Evolutionary conservation across 176 grass and related monocot genomes (phyloP).

Genomic region (Pharus latifolius): DNA sequence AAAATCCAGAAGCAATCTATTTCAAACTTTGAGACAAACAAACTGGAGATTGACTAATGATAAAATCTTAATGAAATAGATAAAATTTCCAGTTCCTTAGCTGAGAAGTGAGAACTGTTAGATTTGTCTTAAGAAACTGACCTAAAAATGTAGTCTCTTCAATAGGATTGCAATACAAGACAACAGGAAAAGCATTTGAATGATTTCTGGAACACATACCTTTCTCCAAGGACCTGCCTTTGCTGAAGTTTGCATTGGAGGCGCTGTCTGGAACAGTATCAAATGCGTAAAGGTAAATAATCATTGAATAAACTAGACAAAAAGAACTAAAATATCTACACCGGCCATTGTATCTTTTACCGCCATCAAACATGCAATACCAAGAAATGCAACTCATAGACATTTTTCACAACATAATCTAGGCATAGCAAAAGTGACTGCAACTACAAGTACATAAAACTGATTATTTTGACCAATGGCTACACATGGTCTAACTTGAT

Average conservation of each 20-base stretch:
- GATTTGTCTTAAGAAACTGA: too few species aligned
- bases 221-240: slow-evolving; percentile 88
- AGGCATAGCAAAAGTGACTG: neutral
- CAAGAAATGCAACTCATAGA: neutral
- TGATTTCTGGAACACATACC: slow-evolving; percentile 25
- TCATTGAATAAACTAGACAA: slow-evolving; percentile 1
- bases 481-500: neutral
- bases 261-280: slow-evolving; percentile 31
- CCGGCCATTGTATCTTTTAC: neutral
- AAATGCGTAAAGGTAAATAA: slow-evolving; percentile 1
- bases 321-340: slow-evolving; percentile 2
- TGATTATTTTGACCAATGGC: neutral
- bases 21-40: neutral
- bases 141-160: neutral
- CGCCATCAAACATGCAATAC: neutral
- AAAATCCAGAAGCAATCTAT: neutral
- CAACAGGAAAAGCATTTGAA: neutral
- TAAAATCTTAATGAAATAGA: too few species aligned
- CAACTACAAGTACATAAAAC: neutral
- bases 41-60: too few species aligned
- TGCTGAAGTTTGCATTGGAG: slow-evolving; percentile 63
- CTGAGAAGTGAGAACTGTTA: too few species aligned
- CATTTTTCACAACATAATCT: neutral
- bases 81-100: too few species aligned
- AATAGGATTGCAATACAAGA: neutral